A percentile compares a stretch with the other conserved stretches of the same genome.
phyloP scores from a whole-genome alignment of 1,139 yeast species.

The Candida tropicalis region DNA sequence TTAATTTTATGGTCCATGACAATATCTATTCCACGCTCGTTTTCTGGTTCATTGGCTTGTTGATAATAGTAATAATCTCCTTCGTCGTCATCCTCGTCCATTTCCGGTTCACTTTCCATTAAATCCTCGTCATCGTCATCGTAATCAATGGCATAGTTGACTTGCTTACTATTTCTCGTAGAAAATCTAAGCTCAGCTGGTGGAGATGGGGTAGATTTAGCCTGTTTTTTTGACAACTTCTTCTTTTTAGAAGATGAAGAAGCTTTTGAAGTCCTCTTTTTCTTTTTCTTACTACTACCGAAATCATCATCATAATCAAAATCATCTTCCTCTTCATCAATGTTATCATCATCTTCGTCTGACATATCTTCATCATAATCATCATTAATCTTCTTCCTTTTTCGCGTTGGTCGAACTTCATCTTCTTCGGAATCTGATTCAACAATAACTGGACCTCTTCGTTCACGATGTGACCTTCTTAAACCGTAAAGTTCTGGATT shows the following conservation, averaged over 20 bases:
- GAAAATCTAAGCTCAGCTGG: conserved; percentile 69
- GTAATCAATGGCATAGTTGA: conserved; percentile 77
- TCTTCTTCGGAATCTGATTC: conserved; percentile 46
- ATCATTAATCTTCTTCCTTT: conserved; percentile 24
- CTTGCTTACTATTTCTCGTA: conserved; percentile 66
- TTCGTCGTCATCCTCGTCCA: conserved; percentile 32
- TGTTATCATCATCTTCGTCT: conserved; percentile 29
- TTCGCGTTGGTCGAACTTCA: conserved; percentile 17
- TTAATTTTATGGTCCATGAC: conserved; percentile 56
- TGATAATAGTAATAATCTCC: conserved; percentile 45
- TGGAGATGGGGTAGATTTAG: conserved; percentile 9
- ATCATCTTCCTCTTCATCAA: conserved; percentile 34
- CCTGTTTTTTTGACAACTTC: conserved; percentile 17
- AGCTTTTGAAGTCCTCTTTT: conserved; percentile 24
- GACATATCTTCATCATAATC: conserved; percentile 29
- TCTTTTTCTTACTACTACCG: conserved; percentile 23
- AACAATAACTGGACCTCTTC: conserved; percentile 39
- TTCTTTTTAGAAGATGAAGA: conserved; percentile 20
- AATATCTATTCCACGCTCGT: conserved; percentile 49
- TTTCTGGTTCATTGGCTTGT: conserved; percentile 37
- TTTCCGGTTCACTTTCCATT: conserved; percentile 56
- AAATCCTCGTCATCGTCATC: conserved; percentile 64
- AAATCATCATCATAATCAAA: conserved; percentile 36
- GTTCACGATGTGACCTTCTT: conserved; percentile 81
- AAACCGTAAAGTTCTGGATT: conserved; percentile 93